These are phyloP conservation scores for Corylus americana DNA, from an alignment of 306 rosid genomes.

Conservation along the genomic window DNA sequence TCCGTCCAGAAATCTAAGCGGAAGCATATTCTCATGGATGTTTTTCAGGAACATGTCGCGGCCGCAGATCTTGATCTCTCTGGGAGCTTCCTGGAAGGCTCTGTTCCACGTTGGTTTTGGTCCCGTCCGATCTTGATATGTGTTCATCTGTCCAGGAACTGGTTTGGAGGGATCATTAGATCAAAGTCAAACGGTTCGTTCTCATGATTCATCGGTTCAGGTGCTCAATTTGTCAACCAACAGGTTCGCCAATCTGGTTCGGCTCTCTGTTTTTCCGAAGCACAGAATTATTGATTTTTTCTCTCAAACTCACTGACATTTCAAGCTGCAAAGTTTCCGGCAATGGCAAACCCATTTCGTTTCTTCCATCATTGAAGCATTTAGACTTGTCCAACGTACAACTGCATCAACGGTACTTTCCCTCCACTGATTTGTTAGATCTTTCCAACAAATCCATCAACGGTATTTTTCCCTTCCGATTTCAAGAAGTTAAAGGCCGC, in stretches of 20 bases:
- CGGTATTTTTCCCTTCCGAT: too few relatives aligned
- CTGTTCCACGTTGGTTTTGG: conserved; percentile 76
- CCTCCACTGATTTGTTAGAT: conserved; percentile 68
- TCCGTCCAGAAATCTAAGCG: conserved; percentile 56
- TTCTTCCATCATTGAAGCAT: conserved; percentile 44
- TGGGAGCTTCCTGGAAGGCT: conserved; percentile 58
- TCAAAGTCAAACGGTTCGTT: conserved; percentile 19
- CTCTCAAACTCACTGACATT: conserved; percentile 54
- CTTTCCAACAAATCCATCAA: too few relatives aligned
- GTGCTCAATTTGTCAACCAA: conserved; percentile 70
- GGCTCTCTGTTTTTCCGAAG: conserved; percentile 51
- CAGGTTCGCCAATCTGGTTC: conserved; percentile 65
- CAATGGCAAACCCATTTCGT: conserved; percentile 54
- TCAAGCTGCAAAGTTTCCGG: conserved; percentile 66
- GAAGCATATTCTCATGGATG: conserved; percentile 61
- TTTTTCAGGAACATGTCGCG: conserved; percentile 56
- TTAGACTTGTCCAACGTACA: conserved; percentile 60
- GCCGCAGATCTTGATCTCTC: conserved; percentile 66
- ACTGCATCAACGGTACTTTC: conserved; percentile 67
- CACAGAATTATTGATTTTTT: conserved; percentile 65
- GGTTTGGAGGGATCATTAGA: conserved; percentile 65
- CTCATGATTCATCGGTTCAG: conserved; percentile 43
- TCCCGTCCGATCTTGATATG: conserved; percentile 30
- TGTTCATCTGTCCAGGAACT: conserved; percentile 61
- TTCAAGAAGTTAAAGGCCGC: conserved; percentile 55